Evolutionary conservation across 306 rosid species (phyloP).

Genomic region (Begonia loranthoides): DNA sequence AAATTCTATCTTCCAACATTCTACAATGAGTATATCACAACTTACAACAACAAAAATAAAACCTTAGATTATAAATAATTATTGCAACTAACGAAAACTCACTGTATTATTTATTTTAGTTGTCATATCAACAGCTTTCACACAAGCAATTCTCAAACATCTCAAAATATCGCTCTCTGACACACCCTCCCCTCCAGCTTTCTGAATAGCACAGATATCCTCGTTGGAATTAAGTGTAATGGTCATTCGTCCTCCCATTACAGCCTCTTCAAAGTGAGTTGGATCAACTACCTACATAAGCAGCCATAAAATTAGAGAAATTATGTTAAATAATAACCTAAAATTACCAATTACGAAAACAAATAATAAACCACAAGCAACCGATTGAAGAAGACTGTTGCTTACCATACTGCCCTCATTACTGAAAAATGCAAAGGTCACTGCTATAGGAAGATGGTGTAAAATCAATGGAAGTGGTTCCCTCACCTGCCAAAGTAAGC

Average conservation of each 20-base stretch:
- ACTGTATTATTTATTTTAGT: slow-evolving; percentile 65
- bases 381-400: background rate
- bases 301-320: slow-evolving; percentile 4
- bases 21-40: too few species aligned
- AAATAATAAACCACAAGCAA: slow-evolving; percentile 8
- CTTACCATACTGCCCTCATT: slow-evolving; percentile 52
- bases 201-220: slow-evolving; percentile 86
- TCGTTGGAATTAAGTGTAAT: slow-evolving; percentile 68
- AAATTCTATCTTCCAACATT: too few species aligned
- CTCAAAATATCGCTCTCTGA: slow-evolving; percentile 51
- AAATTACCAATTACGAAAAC: background rate
- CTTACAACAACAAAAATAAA: too few species aligned
- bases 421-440: slow-evolving; percentile 77
- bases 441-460: slow-evolving; percentile 92
- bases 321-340: background rate
- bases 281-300: slow-evolving; percentile 66
- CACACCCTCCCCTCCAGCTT: slow-evolving; percentile 80
- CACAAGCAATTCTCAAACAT: slow-evolving; percentile 75
- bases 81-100: slow-evolving; percentile 17
- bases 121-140: slow-evolving; percentile 69
- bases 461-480: slow-evolving; percentile 80
- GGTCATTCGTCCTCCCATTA: slow-evolving; percentile 91
- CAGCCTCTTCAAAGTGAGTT: slow-evolving; percentile 71
- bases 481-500: slow-evolving; percentile 34
- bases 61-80: too few species aligned